These are phyloP conservation scores for Thraustochytrium sp. DNA, from an alignment of 352 stramenopile genomes.

Conservation along the genomic window DNA sequence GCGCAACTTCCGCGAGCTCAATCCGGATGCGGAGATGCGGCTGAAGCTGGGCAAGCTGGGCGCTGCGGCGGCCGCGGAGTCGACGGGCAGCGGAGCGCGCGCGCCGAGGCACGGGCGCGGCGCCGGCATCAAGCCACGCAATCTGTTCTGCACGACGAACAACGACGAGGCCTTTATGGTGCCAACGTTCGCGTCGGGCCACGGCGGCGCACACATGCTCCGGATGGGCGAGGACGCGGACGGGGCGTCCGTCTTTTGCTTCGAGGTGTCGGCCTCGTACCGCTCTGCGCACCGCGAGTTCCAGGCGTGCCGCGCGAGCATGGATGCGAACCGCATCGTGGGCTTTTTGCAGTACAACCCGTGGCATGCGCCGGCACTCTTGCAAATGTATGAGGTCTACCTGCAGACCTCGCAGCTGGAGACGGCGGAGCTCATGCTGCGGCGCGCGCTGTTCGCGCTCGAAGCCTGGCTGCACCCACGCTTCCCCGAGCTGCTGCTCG, in stretches of 20 bases:
- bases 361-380: conserved; percentile 9
- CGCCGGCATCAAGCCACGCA: background rate
- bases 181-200: conserved; percentile 9
- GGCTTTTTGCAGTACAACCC: conserved; percentile 3
- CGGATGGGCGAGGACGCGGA: background rate
- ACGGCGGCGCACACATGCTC: conserved; percentile 20
- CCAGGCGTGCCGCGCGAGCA: background rate
- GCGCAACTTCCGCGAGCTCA: background rate
- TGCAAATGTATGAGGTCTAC: conserved; percentile 32
- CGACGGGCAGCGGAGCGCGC: background rate
- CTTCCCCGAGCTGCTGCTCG: background rate
- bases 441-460: conserved; percentile 9
- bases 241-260: background rate
- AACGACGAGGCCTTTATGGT: background rate
- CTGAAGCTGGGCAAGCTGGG: conserved; percentile 17
- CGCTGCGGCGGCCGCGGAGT: background rate
- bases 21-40: conserved; percentile 16
- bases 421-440: conserved; percentile 18
- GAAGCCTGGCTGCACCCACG: conserved; percentile 13
- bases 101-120: background rate
- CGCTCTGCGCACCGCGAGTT: background rate
- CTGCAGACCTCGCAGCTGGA: conserved; percentile 28
- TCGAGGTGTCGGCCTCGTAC: conserved; percentile 3
- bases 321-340: conserved; percentile 3
- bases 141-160: conserved; percentile 39